A percentile compares a stretch with the other conserved stretches of the same genome.
phyloP scores from a whole-genome alignment of 1,139 yeast genomes.

The Lizanozyma gosingica region DNA sequence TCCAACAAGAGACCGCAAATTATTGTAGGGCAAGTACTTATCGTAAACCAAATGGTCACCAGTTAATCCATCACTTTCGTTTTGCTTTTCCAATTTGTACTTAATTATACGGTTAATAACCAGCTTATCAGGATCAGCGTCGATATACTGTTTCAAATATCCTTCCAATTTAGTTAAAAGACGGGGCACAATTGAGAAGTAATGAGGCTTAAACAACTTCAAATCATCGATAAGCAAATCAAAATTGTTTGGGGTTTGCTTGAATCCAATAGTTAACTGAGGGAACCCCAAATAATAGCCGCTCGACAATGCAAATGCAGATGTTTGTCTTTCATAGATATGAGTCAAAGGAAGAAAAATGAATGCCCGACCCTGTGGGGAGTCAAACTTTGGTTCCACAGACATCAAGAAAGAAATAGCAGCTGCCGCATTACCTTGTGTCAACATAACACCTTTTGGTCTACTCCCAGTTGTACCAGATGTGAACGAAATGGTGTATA shows the following conservation, averaged over 20 bases:
- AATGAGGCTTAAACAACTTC: conserved; percentile 20
- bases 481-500: conserved; percentile 65
- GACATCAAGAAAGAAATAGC: conserved; percentile 26
- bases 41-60: conserved; percentile 27
- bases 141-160: conserved; percentile 28
- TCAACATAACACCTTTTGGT: conserved; percentile 67
- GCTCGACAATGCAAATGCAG: conserved; percentile 18
- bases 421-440: conserved; percentile 46
- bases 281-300: conserved; percentile 31
- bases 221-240: conserved; percentile 18
- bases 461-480: conserved; percentile 66
- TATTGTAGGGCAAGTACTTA: conserved; percentile 12
- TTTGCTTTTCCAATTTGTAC: conserved; percentile 24
- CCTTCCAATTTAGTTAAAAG: conserved; percentile 32
- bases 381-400: neutral
- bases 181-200: conserved; percentile 31
- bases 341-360: conserved; percentile 31
- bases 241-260: neutral
- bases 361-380: neutral
- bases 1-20: conserved; percentile 28
- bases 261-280: conserved; percentile 8
- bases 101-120: conserved; percentile 9
- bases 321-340: conserved; percentile 29
- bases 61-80: conserved; percentile 18
- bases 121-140: conserved; percentile 18